phyloP scores from a whole-genome alignment of 1,284 basidiomycete species.

The Trichosporon sp. region DNA sequence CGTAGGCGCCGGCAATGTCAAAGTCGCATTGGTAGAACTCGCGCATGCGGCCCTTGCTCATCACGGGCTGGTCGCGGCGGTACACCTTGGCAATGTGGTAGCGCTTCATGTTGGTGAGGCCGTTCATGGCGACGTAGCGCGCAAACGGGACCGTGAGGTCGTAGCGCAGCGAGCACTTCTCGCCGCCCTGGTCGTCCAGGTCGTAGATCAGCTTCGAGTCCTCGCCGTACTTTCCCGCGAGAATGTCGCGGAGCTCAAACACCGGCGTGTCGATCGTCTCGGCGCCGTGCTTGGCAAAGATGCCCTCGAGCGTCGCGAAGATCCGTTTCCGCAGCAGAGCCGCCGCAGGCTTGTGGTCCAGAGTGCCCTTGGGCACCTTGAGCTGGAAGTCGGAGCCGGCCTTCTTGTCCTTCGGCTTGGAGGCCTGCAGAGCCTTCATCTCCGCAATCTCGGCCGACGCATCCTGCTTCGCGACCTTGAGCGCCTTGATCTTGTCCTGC shows the following conservation, averaged over 20 bases:
- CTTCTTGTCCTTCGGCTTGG: conserved; percentile 43
- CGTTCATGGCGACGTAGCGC: conserved; percentile 92
- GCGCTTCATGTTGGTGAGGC: conserved; percentile 74
- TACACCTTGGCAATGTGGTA: conserved; percentile 99
- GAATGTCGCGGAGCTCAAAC: conserved; percentile 94
- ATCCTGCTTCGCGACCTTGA: conserved; percentile 54
- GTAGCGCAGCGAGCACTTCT: conserved; percentile 90
- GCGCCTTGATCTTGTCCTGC: conserved; percentile 50
- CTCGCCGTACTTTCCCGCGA: conserved; percentile 95
- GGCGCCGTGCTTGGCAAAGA: conserved; percentile 87
- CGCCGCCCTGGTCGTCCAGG: conserved; percentile 97
- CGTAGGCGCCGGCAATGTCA: conserved; percentile 91
- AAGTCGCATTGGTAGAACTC: conserved; percentile 99
- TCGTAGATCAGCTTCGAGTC: conserved; percentile 98
- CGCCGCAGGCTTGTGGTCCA: conserved; percentile 92
- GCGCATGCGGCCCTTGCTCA: conserved; percentile 97
- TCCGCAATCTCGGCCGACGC: conserved; percentile 53
- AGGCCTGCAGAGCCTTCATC: conserved; percentile 54
- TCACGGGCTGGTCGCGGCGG: conserved; percentile 92
- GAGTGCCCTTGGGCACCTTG: conserved; percentile 72
- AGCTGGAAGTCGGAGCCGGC: conserved; percentile 41
- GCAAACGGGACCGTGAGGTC: conserved; percentile 98
- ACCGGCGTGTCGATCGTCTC: conserved; percentile 96
- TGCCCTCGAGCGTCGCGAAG: conserved; percentile 82
- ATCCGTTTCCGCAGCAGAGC: conserved; percentile 91